Evolutionary conservation across 352 stramenopile genomes (phyloP).

Genomic region (Globisporangium orthogonon): DNA sequence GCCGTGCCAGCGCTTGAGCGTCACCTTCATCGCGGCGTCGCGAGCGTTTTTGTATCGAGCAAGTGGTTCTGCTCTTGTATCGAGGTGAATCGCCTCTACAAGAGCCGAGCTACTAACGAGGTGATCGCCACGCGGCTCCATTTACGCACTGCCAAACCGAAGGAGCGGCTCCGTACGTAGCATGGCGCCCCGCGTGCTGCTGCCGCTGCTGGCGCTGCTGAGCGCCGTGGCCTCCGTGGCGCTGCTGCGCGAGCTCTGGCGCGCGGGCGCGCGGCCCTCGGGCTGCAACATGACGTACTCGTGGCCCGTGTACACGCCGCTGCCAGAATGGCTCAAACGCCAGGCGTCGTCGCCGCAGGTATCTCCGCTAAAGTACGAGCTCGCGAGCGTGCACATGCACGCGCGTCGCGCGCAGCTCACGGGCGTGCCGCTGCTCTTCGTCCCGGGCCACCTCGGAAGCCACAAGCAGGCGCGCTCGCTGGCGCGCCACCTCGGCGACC

Average conservation of each 20-base stretch:
- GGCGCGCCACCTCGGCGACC: constrained; percentile 61
- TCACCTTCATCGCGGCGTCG: constrained; percentile 54
- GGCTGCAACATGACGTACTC: constrained; percentile 85
- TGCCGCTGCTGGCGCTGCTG: constrained; percentile 45
- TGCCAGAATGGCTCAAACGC: constrained; percentile 24
- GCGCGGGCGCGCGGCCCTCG: constrained; percentile 26
- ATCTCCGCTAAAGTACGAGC: constrained; percentile 53
- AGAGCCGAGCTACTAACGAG: not conserved
- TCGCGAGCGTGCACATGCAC: constrained; percentile 73
- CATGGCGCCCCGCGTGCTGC: constrained; percentile 18
- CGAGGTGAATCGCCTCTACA: not conserved
- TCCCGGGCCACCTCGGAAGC: constrained; percentile 78
- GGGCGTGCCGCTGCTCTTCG: constrained; percentile 75
- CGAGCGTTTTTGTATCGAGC: not conserved
- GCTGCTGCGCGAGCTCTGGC: constrained; percentile 36
- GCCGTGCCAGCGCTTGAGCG: constrained; percentile 83
- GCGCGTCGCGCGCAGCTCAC: constrained; percentile 27
- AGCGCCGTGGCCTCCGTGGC: constrained; percentile 22
- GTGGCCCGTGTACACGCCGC: constrained; percentile 68
- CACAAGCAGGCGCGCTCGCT: constrained; percentile 83
- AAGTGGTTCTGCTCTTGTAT: not conserved
- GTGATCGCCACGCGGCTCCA: not conserved
- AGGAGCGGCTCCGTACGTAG: not conserved
- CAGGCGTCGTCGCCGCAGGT: too few species aligned
- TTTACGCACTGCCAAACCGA: too few species aligned